A percentile compares a stretch with the other conserved stretches of the same genome.
These are phyloP conservation scores for Gaultheria prostrata DNA, from an alignment of 148 eudicot species.

Conservation along the genomic window DNA sequence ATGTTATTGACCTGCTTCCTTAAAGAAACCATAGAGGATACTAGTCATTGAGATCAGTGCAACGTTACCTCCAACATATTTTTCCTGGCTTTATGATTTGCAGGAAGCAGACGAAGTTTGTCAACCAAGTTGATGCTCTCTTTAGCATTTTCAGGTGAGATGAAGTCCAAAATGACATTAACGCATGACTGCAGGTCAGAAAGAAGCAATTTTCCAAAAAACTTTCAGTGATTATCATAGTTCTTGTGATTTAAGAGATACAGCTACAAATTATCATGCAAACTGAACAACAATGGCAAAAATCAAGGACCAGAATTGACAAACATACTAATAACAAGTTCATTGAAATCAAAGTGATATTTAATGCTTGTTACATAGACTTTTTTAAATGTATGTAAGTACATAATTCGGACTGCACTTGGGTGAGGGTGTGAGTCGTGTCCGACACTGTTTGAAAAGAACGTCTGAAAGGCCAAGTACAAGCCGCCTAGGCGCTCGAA, in stretches of 20 bases:
- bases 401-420: too few relatives aligned
- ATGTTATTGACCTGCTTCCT: neutral
- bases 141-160: conserved; percentile 85
- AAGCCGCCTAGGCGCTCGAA: too few relatives aligned
- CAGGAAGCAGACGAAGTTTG: conserved; percentile 65
- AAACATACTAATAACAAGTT: neutral
- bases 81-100: conserved; percentile 60
- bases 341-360: neutral
- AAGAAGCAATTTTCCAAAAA: conserved; percentile 5
- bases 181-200: conserved; percentile 62
- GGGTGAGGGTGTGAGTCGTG: too few relatives aligned
- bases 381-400: too few relatives aligned
- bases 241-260: neutral
- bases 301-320: neutral
- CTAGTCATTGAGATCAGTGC: neutral
- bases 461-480: too few relatives aligned
- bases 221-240: neutral
- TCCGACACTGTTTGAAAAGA: too few relatives aligned
- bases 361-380: neutral
- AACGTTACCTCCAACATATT: conserved; percentile 58
- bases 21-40: neutral
- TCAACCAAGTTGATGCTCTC: conserved; percentile 74
- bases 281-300: neutral
- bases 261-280: neutral
- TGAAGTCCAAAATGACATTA: conserved; percentile 63